phyloP scores from a whole-genome alignment of 2,329 filamentous ascomycete genomes.

The Aschersonia sp. region DNA sequence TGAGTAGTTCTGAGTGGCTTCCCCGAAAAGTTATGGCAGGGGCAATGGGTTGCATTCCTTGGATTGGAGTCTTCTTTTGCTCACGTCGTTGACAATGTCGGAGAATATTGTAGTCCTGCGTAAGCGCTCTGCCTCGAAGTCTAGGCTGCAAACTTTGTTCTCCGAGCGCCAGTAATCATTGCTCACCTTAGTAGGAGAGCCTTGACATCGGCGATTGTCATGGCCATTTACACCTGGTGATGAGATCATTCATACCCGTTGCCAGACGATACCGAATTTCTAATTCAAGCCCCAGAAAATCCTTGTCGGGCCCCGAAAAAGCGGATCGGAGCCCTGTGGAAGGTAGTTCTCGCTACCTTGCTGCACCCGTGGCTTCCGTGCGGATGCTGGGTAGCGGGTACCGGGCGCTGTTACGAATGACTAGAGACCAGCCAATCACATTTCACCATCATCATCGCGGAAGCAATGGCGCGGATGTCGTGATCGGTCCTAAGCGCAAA shows the following conservation, averaged over 20 bases:
- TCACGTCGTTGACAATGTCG: too few species aligned
- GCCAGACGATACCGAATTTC: not conserved
- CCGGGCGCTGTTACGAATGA: constrained; percentile 6
- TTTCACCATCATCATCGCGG: constrained; percentile 21
- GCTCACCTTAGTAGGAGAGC: too few species aligned
- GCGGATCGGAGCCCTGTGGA: not conserved
- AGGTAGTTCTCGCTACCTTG: not conserved
- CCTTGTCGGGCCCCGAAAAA: constrained; percentile 2
- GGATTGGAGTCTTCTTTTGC: too few species aligned
- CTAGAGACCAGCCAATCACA: constrained; percentile 20
- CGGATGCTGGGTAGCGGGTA: constrained; percentile 2
- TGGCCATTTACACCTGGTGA: not conserved
- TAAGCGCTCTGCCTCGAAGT: too few species aligned
- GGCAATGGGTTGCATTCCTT: too few species aligned
- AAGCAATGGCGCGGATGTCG: constrained; percentile 37
- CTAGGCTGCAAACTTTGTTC: too few species aligned
- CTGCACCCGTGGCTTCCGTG: too few species aligned
- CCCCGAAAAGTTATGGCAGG: too few species aligned
- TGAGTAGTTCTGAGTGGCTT: too few species aligned
- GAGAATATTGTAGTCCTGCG: too few species aligned
- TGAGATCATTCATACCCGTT: constrained; percentile 2
- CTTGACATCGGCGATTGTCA: too few species aligned
- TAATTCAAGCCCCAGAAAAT: constrained; percentile 2
- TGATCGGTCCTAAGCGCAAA: constrained; percentile 26
- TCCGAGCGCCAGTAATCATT: too few species aligned